Evolutionary conservation across 495 filamentous ascomycete genomes (phyloP).

Genomic region (Aspergillus sparsus): DNA sequence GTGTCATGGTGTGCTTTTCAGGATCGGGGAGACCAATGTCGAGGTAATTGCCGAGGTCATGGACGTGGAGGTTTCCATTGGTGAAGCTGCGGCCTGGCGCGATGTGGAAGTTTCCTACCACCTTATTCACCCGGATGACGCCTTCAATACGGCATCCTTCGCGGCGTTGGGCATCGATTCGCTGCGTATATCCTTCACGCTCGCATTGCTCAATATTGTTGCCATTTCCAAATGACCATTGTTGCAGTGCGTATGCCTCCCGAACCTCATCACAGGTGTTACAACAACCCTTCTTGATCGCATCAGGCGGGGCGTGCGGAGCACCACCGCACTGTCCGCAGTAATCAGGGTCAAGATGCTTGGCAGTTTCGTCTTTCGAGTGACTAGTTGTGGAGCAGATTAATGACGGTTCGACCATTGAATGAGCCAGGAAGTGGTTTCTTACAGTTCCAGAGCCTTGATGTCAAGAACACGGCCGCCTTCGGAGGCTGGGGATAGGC

Average conservation of each 20-base stretch:
- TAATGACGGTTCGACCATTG: not conserved
- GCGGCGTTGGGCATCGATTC: constrained; percentile 77
- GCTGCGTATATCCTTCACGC: constrained; percentile 88
- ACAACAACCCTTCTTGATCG: constrained; percentile 80
- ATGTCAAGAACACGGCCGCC: constrained; percentile 78
- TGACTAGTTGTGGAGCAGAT: constrained; percentile 47
- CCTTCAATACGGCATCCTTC: constrained; percentile 97
- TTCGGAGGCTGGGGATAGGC: constrained; percentile 68
- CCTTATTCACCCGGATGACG: constrained; percentile 92
- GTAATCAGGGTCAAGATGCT: constrained; percentile 86
- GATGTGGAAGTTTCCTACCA: constrained; percentile 98
- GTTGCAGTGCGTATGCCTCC: constrained; percentile 83
- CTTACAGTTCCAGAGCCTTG: constrained; percentile 73
- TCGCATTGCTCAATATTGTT: constrained; percentile 94
- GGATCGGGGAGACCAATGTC: constrained; percentile 53
- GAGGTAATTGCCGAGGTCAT: constrained; percentile 93
- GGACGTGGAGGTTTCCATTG: constrained; percentile 93
- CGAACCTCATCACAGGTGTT: constrained; percentile 96
- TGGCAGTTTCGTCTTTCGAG: constrained; percentile 63
- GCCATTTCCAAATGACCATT: constrained; percentile 92
- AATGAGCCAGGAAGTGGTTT: not conserved
- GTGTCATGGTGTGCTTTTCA: constrained; percentile 80
- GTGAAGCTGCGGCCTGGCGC: constrained; percentile 93
- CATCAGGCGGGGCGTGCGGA: constrained; percentile 60
- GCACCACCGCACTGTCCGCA: constrained; percentile 95